Evolutionary conservation across 257 asterid genomes (phyloP), one percentile per base, ranked within the genome.

Genomic region (Cinchona pubescens): DNA sequence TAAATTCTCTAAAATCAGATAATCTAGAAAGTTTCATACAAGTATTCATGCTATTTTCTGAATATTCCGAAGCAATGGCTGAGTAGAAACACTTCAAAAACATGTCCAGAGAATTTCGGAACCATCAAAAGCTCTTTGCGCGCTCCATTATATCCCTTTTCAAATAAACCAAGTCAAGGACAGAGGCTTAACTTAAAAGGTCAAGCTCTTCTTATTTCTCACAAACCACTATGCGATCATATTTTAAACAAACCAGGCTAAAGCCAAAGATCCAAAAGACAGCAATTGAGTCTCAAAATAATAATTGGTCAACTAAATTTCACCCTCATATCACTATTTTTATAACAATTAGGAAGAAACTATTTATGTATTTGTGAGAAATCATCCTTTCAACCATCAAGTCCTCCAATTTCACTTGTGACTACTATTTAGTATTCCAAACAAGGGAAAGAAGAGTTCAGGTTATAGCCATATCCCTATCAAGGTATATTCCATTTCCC

Each of bases 361-460:
- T 32, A 58, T n/a, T n/a, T n/a, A n/a, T n/a, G n/a, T n/a, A n/a
- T n/a, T n/a, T n/a, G n/a, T n/a, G n/a, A n/a, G n/a, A n/a, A n/a
- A n/a, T n/a, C n/a, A n/a, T n/a, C n/a, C n/a, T 53, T 25, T 55
- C 76, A 72, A 72, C 56, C 56, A 13, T 19, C 67, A n/a, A 30
- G 14, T n/a, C 63, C 74, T 49, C 74, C 18, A 18, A 29, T 27
- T 51, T 29, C 72, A 18, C 29, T 7, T 25, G 19, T 37, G 1
- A 38, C 5, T 10, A 25, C 5, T 15, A 12, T 18, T 53, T 7
- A 25, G 34, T 3, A 27, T 37, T 59, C 37, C 34, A 59, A 59
- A 27, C 29, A 27, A 14, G 67, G 56, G 46, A 7, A 27, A 35
- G 15, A n/a, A 43, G 25, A 19, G 55, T 72, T 23, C 12, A 37